These are phyloP conservation scores for Populus hybrid DNA, from an alignment of 441 rosid species.

Conservation along the genomic window DNA sequence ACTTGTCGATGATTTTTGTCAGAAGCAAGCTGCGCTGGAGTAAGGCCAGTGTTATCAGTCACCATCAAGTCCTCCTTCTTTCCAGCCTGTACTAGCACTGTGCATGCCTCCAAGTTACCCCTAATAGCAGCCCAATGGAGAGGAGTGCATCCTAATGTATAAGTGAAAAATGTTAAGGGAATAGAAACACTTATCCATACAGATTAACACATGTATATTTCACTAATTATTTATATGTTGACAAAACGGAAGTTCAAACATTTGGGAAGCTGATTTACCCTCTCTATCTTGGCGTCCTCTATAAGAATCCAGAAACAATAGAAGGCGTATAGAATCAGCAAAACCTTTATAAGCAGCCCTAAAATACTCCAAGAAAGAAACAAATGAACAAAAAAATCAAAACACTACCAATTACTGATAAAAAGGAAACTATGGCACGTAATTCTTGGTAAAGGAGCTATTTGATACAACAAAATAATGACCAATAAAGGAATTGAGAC, in stretches of 20 bases:
- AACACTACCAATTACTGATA: conserved; percentile 8
- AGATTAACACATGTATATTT: background rate
- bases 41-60: conserved; percentile 86
- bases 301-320: conserved; percentile 82
- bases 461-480: conserved; percentile 9
- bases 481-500: background rate
- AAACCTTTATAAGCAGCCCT: conserved; percentile 99
- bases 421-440: background rate
- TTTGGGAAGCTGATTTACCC: conserved; percentile 36
- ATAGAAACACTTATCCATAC: background rate
- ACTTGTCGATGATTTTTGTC: conserved; percentile 97
- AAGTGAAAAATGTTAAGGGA: conserved; percentile 11
- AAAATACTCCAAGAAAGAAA: conserved; percentile 30
- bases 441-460: background rate
- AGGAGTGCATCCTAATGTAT: conserved; percentile 81
- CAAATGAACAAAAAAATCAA: conserved; percentile 13
- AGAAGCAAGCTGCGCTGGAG: conserved; percentile 97
- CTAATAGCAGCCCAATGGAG: conserved; percentile 98
- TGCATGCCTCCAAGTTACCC: conserved; percentile 98
- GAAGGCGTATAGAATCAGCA: conserved; percentile 87
- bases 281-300: conserved; percentile 96
- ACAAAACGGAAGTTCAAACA: background rate
- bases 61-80: conserved; percentile 87
- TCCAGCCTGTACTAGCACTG: conserved; percentile 94
- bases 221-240: background rate